phyloP scores from a whole-genome alignment of 2,329 filamentous ascomycete species.

The Penicillium sclerotiorum region DNA sequence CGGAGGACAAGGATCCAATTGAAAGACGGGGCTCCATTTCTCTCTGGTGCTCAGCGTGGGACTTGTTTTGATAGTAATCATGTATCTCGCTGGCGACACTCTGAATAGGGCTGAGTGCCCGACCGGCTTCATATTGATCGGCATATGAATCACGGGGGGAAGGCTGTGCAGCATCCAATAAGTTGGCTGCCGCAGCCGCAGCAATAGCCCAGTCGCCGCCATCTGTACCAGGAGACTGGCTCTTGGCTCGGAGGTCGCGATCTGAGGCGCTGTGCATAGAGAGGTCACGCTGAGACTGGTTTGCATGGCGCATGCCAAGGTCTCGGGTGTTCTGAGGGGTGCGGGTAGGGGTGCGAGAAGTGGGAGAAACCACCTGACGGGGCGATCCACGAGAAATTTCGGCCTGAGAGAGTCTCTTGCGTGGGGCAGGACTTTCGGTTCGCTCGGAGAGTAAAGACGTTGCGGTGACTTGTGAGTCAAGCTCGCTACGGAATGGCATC shows the following conservation, averaged over 20 bases:
- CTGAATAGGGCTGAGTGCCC: slow-evolving; percentile 83
- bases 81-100: slow-evolving; percentile 81
- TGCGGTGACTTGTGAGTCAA: slow-evolving; percentile 84
- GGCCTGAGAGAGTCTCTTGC: slow-evolving; percentile 63
- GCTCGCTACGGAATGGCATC: slow-evolving; percentile 85
- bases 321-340: slow-evolving; percentile 53
- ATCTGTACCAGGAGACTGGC: slow-evolving; percentile 32
- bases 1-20: slow-evolving; percentile 60
- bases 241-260: slow-evolving; percentile 47
- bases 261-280: slow-evolving; percentile 50
- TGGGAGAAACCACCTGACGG: slow-evolving; percentile 58
- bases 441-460: slow-evolving; percentile 83
- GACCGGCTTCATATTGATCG: slow-evolving; percentile 61
- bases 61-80: slow-evolving; percentile 11
- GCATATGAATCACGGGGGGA: slow-evolving; percentile 55
- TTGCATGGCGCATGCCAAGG: slow-evolving; percentile 68
- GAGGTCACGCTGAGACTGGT: slow-evolving; percentile 56
- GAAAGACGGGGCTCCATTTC: slow-evolving; percentile 54
- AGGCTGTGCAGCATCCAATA: slow-evolving; percentile 40
- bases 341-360: slow-evolving; percentile 63
- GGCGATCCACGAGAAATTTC: slow-evolving; percentile 65
- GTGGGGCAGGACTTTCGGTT: slow-evolving; percentile 71
- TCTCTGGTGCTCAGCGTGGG: slow-evolving; percentile 57
- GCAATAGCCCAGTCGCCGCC: slow-evolving; percentile 43
- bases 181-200: slow-evolving; percentile 41